These are phyloP conservation scores for Coprinopsis strossmayeri DNA, from an alignment of 768 basidiomycete species.

Conservation along the genomic window DNA sequence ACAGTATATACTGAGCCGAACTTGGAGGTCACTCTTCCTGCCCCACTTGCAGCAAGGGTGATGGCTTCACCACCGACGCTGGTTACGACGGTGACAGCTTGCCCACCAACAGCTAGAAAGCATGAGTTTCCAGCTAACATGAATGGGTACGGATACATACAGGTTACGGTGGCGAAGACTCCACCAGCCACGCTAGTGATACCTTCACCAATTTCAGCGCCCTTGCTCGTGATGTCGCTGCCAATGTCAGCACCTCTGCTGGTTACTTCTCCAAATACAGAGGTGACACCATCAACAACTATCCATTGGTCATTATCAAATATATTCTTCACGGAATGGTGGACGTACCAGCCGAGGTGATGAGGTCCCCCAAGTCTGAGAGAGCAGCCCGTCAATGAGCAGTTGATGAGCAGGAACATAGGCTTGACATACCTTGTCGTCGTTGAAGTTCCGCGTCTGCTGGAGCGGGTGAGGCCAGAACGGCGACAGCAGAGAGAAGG, in stretches of 20 bases:
- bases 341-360: conserved; percentile 1
- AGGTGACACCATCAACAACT: conserved; percentile 30
- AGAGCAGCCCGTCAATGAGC: too few relatives aligned
- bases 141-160: conserved; percentile 17
- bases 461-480: conserved; percentile 27
- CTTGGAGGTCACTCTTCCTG: conserved; percentile 38
- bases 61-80: conserved; percentile 52
- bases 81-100: conserved; percentile 48
- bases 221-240: conserved; percentile 23
- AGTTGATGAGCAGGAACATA: too few relatives aligned
- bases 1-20: conserved; percentile 50
- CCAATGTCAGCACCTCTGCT: conserved; percentile 19
- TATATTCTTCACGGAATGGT: not conserved
- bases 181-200: conserved; percentile 24
- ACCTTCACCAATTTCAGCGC: conserved; percentile 17
- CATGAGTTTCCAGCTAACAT: not conserved
- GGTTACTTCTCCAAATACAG: conserved; percentile 31
- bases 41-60: conserved; percentile 46
- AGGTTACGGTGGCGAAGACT: conserved; percentile 35
- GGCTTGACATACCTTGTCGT: conserved; percentile 29
- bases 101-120: conserved; percentile 44
- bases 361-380: not conserved
- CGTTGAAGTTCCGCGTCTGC: conserved; percentile 22
- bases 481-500: conserved; percentile 29
- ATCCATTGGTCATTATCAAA: not conserved